Percentiles rank a stretch among this genome's conserved stretches.
Conservation (phyloP, 805 yeast genomes). For the Hanseniaspora osmophila region DNA sequence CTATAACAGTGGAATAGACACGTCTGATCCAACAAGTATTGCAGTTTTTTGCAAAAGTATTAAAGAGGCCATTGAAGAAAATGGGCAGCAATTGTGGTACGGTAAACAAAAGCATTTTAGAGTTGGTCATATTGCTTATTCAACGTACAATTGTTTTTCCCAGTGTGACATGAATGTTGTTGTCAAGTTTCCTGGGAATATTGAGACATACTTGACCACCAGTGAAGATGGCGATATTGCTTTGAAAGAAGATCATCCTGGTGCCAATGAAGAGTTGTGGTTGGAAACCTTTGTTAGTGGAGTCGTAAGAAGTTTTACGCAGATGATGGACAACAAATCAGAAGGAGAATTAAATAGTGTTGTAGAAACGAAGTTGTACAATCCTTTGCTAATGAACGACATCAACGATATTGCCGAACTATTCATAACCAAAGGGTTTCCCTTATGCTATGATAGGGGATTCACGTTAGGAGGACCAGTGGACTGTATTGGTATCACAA, state of each 20-base stretch:
- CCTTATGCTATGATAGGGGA: conserved; percentile 20
- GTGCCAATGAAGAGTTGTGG: conserved; percentile 45
- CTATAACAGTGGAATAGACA: conserved; percentile 64
- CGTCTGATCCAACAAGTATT: conserved; percentile 60
- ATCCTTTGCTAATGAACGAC: conserved; percentile 43
- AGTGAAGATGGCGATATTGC: conserved; percentile 19
- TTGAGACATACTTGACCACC: conserved; percentile 35
- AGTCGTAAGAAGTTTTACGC: conserved; percentile 50
- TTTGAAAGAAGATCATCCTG: conserved; percentile 6
- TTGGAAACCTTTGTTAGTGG: conserved; percentile 42
- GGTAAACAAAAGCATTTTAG: conserved; percentile 58
- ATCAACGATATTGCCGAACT: conserved; percentile 19
- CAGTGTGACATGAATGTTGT: conserved; percentile 57
- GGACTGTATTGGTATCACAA: conserved; percentile 16
- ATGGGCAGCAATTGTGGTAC: conserved; percentile 51
- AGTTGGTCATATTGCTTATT: conserved; percentile 57
- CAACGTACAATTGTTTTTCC: conserved; percentile 47
- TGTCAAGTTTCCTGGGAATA: conserved; percentile 65
- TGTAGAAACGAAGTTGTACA: conserved; percentile 72
- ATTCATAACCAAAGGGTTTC: conserved; percentile 18
- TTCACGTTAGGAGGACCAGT: conserved; percentile 21
- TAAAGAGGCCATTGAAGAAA: conserved; percentile 45
- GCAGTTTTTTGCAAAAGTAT: conserved; percentile 61
- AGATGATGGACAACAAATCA: conserved; percentile 28
- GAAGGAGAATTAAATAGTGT: conserved; percentile 62